Conservation (phyloP, 139 green algal genomes). For the Zygnema circumcarinatum region DNA sequence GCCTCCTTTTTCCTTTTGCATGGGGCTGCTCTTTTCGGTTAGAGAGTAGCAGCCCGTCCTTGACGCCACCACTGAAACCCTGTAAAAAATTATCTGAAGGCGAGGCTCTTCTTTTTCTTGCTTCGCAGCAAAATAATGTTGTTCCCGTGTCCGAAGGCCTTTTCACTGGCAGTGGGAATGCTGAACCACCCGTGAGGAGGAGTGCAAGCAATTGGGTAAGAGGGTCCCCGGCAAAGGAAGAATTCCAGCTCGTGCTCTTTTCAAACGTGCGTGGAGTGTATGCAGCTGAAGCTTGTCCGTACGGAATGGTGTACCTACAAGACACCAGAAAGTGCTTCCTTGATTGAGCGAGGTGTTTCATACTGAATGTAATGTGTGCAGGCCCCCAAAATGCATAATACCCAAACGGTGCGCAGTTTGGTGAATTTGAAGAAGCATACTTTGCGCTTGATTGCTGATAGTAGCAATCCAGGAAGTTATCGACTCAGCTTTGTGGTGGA, state of each 20-base stretch:
- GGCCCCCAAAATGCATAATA: conserved; percentile 8
- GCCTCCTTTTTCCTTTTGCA: neutral
- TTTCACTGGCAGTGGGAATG: neutral
- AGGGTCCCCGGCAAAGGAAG: too few species aligned
- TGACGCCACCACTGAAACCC: neutral
- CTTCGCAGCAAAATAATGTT: neutral
- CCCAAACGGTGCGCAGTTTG: conserved; percentile 19
- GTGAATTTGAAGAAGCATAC: conserved; percentile 28
- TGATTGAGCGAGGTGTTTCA: too few species aligned
- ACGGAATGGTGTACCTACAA: too few species aligned
- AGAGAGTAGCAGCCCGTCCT: too few species aligned
- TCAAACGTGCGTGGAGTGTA: too few species aligned
- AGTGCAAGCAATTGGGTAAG: too few species aligned
- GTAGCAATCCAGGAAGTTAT: neutral
- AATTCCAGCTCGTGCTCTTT: too few species aligned
- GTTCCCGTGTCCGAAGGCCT: neutral
- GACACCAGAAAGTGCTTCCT: too few species aligned
- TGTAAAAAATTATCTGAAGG: neutral
- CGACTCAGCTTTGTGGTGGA: conserved; percentile 11
- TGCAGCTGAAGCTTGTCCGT: too few species aligned
- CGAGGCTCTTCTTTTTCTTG: neutral
- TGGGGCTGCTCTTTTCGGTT: neutral
- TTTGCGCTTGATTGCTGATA: conserved; percentile 5
- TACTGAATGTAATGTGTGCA: too few species aligned
- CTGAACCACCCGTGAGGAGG: neutral